Conservation (phyloP, 495 filamentous ascomycete genomes). For the Achaetomiella virescens region DNA sequence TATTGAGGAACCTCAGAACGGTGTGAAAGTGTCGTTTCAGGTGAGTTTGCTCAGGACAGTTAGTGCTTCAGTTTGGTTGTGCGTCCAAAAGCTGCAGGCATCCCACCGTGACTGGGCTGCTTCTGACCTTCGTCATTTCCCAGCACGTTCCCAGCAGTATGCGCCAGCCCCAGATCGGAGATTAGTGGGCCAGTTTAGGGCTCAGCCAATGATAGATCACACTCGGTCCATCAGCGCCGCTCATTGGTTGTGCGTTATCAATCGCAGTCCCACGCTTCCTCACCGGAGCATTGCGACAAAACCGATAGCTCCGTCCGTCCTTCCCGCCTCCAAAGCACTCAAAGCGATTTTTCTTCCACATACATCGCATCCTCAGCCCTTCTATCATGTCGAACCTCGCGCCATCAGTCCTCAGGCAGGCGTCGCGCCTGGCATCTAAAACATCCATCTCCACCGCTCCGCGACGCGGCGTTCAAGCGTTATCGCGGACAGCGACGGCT, state of each 20-base stretch:
- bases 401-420: constrained; percentile 69
- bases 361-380: constrained; percentile 5
- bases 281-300: constrained; percentile 10
- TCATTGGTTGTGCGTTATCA: constrained; percentile 5
- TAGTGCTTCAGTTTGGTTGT: too few relatives aligned
- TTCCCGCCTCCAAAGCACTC: constrained; percentile 2
- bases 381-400: constrained; percentile 64
- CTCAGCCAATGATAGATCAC: not conserved
- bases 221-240: not conserved
- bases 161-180: constrained; percentile 8
- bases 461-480: constrained; percentile 38
- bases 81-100: too few relatives aligned
- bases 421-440: constrained; percentile 61
- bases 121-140: not conserved
- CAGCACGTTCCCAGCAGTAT: not conserved
- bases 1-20: too few relatives aligned
- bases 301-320: constrained; percentile 12
- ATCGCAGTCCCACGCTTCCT: constrained; percentile 3
- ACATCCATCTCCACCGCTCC: constrained; percentile 41
- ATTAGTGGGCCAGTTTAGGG: not conserved
- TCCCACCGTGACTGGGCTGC: not conserved
- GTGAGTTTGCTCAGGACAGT: too few relatives aligned
- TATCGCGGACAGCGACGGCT: constrained; percentile 39
- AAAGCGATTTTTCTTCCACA: constrained; percentile 10
- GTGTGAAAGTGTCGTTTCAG: too few relatives aligned